Evolutionary conservation across 306 rosid species (phyloP), one percentile per base, ranked within the genome.

Genomic region (Fragaria ananassa): DNA sequence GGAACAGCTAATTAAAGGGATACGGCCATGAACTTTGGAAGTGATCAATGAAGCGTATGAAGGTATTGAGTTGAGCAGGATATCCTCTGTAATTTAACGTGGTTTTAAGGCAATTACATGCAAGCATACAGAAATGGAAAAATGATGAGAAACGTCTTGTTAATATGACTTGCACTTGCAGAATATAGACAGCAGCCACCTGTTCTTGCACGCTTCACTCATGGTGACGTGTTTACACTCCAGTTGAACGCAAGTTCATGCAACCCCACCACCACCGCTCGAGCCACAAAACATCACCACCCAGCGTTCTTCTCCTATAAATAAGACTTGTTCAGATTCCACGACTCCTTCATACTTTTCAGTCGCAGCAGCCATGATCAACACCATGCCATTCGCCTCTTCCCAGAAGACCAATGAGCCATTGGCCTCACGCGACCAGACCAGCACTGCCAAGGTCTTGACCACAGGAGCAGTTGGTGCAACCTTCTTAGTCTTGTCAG

Each of bases 381-480:
- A 12, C 66, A 60, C 27, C 66, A 5, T 3, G 37, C 39, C 35
- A 14, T 60, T 60, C 15, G 35, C 39, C 66, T 60, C 66, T 12
- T 60, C 66, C 19, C 39, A 27, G 39, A 60, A 11, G 39, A 18
- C 18, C 66, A 6, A 60, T 5, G 39, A 27, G 37, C 12, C 61
- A 1, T 23, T 56, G 61, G 61, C 29, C 54, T 35, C 87, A 62
- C 85, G 45, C 6, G 68, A 82, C 81, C 89, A 81, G 67, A 72
- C 86, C 31, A 41, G 50, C 49, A 4, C 37, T 5, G 79, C 77
- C 10, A 90, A 86, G 79, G 80, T 90, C 81, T 14, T 84, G 62
- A 88, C 89, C 1, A 89, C 95, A 37, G 79, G 74, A 3, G 80
- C 87, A 3, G 80, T 90, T 31, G 95, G 90, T 27, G 68, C 81